Conservation (phyloP, 2,329 filamentous ascomycete genomes). For the Exserohilum rostratum region DNA sequence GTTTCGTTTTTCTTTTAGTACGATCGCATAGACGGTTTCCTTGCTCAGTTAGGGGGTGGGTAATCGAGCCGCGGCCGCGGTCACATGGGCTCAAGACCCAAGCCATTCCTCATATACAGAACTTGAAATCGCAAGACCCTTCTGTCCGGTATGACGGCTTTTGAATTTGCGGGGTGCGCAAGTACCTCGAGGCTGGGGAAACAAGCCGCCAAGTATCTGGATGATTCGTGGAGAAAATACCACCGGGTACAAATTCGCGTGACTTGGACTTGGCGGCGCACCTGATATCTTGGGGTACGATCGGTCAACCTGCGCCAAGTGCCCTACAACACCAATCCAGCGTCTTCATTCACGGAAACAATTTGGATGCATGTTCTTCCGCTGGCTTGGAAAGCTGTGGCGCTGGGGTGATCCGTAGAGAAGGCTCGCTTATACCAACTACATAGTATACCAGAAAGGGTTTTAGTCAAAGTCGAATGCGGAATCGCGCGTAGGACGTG, state of each 20-base stretch:
- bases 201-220: slow-evolving; percentile 6
- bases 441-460: slow-evolving; percentile 4
- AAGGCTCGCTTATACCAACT: not conserved
- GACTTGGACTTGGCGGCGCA: slow-evolving; percentile 18
- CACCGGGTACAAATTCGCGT: slow-evolving; percentile 3
- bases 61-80: not conserved
- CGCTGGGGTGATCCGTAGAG: not conserved
- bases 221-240: slow-evolving; percentile 23
- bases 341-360: slow-evolving; percentile 22
- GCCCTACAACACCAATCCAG: slow-evolving; percentile 2
- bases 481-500: not conserved
- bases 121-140: not conserved
- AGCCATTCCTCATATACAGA: not conserved
- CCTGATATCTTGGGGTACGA: not conserved
- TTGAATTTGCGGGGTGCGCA: not conserved
- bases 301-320: slow-evolving; percentile 17
- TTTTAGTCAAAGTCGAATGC: not conserved
- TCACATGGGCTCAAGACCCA: not conserved
- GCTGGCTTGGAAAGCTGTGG: slow-evolving; percentile 6
- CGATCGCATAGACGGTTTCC: not conserved
- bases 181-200: slow-evolving; percentile 1
- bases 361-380: slow-evolving; percentile 7
- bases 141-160: not conserved
- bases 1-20: not conserved
- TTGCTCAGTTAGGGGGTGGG: not conserved